Conservation (phyloP, 1,139 yeast species). For the Yamadazyma diddensiae region DNA sequence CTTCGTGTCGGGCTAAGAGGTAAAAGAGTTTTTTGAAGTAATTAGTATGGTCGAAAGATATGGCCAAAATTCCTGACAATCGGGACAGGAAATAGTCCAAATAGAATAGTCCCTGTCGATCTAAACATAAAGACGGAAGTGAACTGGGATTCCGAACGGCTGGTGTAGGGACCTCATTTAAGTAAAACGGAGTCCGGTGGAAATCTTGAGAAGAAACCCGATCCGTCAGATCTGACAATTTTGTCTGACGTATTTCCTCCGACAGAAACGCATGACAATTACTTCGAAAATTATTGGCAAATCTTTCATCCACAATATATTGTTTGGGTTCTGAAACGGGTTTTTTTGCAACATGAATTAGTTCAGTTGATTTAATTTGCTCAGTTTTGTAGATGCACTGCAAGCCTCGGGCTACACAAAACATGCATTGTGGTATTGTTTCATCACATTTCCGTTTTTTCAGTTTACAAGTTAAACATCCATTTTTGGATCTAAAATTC, state of each 20-base stretch:
- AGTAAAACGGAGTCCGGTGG: background rate
- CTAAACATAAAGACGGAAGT: conserved; percentile 11
- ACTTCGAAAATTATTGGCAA: too few relatives aligned
- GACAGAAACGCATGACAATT: too few relatives aligned
- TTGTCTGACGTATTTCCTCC: too few relatives aligned
- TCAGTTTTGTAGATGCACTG: conserved; percentile 22
- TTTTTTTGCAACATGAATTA: background rate
- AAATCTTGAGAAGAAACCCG: too few relatives aligned
- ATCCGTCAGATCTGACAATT: too few relatives aligned
- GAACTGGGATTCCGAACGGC: conserved; percentile 2
- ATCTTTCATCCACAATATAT: too few relatives aligned
- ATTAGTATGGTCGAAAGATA: conserved; percentile 33
- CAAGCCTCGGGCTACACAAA: conserved; percentile 19
- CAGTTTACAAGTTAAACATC: conserved; percentile 18
- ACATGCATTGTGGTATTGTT: conserved; percentile 22
- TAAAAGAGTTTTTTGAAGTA: conserved; percentile 42
- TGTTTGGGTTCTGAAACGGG: too few relatives aligned
- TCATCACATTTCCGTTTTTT: conserved; percentile 28
- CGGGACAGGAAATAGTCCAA: conserved; percentile 17
- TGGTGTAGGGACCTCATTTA: background rate
- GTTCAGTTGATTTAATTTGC: background rate
- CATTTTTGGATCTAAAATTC: conserved; percentile 17
- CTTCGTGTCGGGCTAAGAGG: conserved; percentile 35
- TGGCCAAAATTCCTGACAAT: conserved; percentile 19
- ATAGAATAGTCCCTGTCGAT: conserved; percentile 16